phyloP scores from a whole-genome alignment of 2,329 filamentous ascomycete genomes.

The Fusarium mangiferae region DNA sequence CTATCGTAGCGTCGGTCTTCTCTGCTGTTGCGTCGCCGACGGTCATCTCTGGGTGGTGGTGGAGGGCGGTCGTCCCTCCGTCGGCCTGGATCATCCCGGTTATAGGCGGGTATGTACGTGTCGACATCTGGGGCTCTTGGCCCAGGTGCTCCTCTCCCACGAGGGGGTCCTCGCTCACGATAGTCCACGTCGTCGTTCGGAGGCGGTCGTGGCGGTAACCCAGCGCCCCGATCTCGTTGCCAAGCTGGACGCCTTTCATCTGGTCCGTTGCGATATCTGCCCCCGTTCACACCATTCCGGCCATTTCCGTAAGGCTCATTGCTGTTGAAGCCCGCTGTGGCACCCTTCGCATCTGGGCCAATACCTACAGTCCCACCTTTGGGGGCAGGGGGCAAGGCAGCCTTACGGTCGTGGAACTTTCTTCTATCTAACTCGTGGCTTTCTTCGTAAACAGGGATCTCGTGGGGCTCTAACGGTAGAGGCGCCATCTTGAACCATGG shows the following conservation, averaged over 20 bases:
- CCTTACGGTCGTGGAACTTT: slow-evolving; percentile 88
- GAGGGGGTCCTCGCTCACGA: slow-evolving; percentile 49
- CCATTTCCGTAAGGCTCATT: slow-evolving; percentile 60
- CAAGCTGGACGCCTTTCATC: slow-evolving; percentile 64
- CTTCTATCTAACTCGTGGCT: slow-evolving; percentile 96
- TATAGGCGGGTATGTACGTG: slow-evolving; percentile 63
- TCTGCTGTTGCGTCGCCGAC: slow-evolving; percentile 48
- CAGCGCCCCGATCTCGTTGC: slow-evolving; percentile 61
- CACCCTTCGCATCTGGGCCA: slow-evolving; percentile 64
- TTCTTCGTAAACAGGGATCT: slow-evolving; percentile 92
- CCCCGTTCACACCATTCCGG: slow-evolving; percentile 60
- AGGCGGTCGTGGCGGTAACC: slow-evolving; percentile 59
- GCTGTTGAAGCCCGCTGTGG: slow-evolving; percentile 60
- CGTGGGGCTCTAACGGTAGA: slow-evolving; percentile 81
- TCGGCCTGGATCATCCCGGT: slow-evolving; percentile 48
- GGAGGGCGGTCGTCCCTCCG: slow-evolving; percentile 49
- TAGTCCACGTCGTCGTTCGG: slow-evolving; percentile 52
- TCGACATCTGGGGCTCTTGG: slow-evolving; percentile 55
- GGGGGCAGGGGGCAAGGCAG: slow-evolving; percentile 86
- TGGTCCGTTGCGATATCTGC: slow-evolving; percentile 55
- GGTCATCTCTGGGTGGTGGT: slow-evolving; percentile 41
- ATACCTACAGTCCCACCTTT: slow-evolving; percentile 91
- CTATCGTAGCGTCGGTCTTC: slow-evolving; percentile 55
- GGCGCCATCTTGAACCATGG: slow-evolving; percentile 88
- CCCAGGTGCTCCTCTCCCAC: slow-evolving; percentile 46